Percentiles rank a stretch among this genome's conserved stretches.
Conservation (phyloP, 2,329 filamentous ascomycete species). For the Aspergillus uvarum region DNA sequence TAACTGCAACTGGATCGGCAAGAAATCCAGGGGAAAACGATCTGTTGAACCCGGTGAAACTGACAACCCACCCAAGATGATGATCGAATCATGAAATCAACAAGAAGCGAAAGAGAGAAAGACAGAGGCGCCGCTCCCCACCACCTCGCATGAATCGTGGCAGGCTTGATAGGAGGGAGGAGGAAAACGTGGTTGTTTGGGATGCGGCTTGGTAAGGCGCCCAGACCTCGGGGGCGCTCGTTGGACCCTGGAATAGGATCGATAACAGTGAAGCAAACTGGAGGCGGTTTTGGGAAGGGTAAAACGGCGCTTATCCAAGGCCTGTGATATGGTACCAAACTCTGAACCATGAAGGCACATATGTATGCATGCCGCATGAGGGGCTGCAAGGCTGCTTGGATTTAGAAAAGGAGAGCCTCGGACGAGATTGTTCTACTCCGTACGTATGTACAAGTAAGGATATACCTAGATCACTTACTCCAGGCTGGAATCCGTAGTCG, state of each 20-base stretch:
- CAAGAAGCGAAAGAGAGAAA: no score
- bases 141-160: neutral
- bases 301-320: conserved; percentile 17
- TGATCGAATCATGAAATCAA: no score
- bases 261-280: conserved; percentile 3
- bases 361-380: neutral
- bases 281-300: neutral
- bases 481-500: no score
- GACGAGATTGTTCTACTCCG: no score
- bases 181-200: neutral
- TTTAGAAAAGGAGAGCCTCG: neutral
- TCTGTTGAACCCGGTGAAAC: no score
- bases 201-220: neutral
- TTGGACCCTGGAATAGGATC: neutral
- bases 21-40: no score
- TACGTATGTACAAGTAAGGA: no score
- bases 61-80: no score
- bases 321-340: conserved; percentile 21
- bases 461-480: no score
- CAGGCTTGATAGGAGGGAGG: neutral
- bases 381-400: neutral
- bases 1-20: neutral
- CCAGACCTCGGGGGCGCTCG: neutral
- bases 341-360: conserved; percentile 2
- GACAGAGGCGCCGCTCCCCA: no score